Evolutionary conservation across 2,329 filamentous ascomycete species (phyloP).

Genomic region (Moelleriella libera): DNA sequence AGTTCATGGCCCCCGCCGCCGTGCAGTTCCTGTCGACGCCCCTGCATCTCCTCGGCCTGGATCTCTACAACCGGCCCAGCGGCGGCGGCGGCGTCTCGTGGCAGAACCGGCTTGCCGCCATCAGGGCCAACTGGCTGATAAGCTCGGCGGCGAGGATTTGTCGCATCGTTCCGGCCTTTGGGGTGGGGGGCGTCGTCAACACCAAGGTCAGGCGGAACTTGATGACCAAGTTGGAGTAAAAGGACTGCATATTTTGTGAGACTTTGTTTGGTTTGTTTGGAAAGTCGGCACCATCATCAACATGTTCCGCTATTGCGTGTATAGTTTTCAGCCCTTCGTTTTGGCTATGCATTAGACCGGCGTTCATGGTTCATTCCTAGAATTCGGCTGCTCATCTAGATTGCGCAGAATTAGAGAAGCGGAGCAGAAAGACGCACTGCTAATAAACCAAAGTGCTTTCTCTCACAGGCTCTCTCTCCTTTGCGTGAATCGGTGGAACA

Average conservation of each 20-base stretch:
- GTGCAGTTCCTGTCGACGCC: slow-evolving; percentile 73
- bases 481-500: no score
- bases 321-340: no score
- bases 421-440: no score
- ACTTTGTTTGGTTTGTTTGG: neutral
- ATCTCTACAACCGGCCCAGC: slow-evolving; percentile 64
- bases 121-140: slow-evolving; percentile 63
- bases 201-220: slow-evolving; percentile 50
- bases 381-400: no score
- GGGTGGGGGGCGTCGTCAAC: slow-evolving; percentile 78
- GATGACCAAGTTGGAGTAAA: slow-evolving; percentile 44
- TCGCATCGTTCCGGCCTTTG: slow-evolving; percentile 79
- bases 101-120: slow-evolving; percentile 47
- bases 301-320: no score
- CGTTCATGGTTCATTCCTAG: no score
- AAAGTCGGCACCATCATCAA: no score
- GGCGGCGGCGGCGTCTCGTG: slow-evolving; percentile 20
- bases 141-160: slow-evolving; percentile 65
- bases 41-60: slow-evolving; percentile 70
- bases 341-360: no score
- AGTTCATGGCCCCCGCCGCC: slow-evolving; percentile 66
- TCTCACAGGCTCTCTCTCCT: no score
- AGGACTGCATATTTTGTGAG: neutral
- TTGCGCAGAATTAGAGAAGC: no score
- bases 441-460: no score